Conservation (phyloP, 805 yeast species). For the Helenozyma baotianmanensis region DNA sequence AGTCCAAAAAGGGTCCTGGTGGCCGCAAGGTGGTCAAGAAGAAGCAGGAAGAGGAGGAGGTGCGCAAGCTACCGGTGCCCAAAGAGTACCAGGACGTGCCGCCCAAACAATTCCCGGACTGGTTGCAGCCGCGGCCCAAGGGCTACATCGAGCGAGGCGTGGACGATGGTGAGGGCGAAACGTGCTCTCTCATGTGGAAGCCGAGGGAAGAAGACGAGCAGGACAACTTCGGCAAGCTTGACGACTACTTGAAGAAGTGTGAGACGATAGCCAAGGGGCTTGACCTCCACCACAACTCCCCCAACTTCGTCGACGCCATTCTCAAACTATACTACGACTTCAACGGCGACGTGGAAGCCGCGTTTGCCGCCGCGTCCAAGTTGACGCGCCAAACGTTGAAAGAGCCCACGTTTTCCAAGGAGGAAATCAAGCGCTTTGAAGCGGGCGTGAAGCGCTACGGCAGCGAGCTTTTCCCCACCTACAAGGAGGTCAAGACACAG, state of each 20-base stretch:
- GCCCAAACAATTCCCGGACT: constrained; percentile 54
- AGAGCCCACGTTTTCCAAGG: constrained; percentile 71
- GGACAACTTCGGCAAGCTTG: constrained; percentile 35
- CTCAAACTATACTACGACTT: constrained; percentile 49
- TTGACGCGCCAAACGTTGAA: constrained; percentile 55
- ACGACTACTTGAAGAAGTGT: constrained; percentile 52
- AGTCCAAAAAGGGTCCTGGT: constrained; percentile 10
- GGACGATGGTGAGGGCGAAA: constrained; percentile 48
- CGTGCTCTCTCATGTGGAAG: constrained; percentile 66
- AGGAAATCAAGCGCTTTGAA: constrained; percentile 68
- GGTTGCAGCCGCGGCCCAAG: constrained; percentile 75
- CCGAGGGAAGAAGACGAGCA: constrained; percentile 29
- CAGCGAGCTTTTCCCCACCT: constrained; percentile 73
- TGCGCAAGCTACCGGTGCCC: constrained; percentile 41
- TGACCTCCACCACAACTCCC: constrained; percentile 56
- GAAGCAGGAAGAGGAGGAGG: constrained; percentile 15
- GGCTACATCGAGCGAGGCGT: constrained; percentile 86
- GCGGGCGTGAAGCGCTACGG: constrained; percentile 69
- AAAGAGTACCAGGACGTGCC: constrained; percentile 36
- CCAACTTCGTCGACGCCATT: constrained; percentile 78
- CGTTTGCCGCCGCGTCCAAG: constrained; percentile 41
- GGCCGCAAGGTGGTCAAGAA: constrained; percentile 13
- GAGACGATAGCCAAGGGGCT: constrained; percentile 53
- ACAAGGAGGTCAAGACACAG: constrained; percentile 66
- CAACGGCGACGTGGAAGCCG: constrained; percentile 46